Evolutionary conservation across 345 rosid genomes (phyloP).

Genomic region (Eucalyptus regnans): DNA sequence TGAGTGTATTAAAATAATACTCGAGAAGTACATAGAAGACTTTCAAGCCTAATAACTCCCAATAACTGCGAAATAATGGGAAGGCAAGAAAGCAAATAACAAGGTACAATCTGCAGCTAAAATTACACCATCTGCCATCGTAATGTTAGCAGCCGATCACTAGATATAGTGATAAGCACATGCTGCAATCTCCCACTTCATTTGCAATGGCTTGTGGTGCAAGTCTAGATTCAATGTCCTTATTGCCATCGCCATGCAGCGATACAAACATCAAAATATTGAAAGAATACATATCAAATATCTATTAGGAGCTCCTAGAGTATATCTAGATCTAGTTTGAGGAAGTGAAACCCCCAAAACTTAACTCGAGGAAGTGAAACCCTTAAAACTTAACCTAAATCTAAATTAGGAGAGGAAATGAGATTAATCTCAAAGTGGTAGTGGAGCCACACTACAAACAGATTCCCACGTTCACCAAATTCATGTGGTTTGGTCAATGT

Average conservation of each 20-base stretch:
- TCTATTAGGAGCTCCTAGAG: background rate
- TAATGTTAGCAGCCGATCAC: background rate
- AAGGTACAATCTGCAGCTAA: rapidly evolving
- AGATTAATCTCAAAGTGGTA: background rate
- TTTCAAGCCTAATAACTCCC: no score
- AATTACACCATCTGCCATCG: rapidly evolving
- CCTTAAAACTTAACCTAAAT: background rate
- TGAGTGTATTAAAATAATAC: no score
- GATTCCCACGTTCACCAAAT: background rate
- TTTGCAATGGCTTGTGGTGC: background rate
- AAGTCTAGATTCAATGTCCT: background rate
- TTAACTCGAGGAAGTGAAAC: background rate
- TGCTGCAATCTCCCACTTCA: no score
- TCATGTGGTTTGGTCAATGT: rapidly evolving
- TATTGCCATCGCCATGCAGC: rapidly evolving
- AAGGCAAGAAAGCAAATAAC: no score
- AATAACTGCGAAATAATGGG: no score
- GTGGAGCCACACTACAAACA: rapidly evolving
- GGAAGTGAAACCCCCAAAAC: background rate
- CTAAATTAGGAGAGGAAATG: background rate
- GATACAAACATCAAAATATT: background rate
- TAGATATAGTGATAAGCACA: background rate
- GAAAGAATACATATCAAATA: background rate
- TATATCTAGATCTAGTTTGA: background rate
- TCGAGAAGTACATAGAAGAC: background rate